Base-by-base conservation (phyloP, 208 protist species). In the Wallacemonas collosoma region DNA sequence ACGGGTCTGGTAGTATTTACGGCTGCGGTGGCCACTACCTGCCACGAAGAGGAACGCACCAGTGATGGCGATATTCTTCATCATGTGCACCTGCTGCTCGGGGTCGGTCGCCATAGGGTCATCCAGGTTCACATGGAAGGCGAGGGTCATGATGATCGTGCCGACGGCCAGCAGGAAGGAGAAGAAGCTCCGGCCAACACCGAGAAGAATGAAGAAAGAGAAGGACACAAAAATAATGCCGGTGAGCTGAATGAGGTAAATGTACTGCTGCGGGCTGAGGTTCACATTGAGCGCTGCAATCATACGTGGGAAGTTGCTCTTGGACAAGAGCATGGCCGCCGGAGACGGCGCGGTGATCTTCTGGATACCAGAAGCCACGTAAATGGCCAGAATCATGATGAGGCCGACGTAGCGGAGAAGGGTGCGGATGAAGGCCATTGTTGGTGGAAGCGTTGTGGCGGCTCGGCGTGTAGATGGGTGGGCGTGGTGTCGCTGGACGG, bases 131-230 rank as follows among this genome's bases (percentile, higher is more conserved):
- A 94, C 61, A 77, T 88, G 83, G 67, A 91, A 88, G 17, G 73
- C 72, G 14, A 93, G 62, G 5, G 88, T 88, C 45, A 88, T 73
- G 54, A 89, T 43, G 15, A 80, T n/a, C 15, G 79, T 80, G 43
- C 72, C 62, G 2, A 88, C n/a, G 15, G 87, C 88, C 66, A 95
- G 66, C 51, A 93, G 44, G 48, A 95, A 86, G 17, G 83, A 71
- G 63, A 95, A 94, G 79, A 94, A 93, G 72, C 80, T 83, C 50
- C 91, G 86, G 2, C 88, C 88, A 40, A 95, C 87, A 14, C 85
- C 87, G 17, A 95, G 83, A 5, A 95, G 61, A 73, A 93, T 90
- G 44, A 95, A 93, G 26, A 93, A 77, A 8, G 91, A 92, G 60
- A 91, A 91, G 53, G 79, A 80, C 39, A 95, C 62, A 47, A 85